Evolutionary conservation across 2,329 filamentous ascomycete genomes (phyloP).

Genomic region (Mycosphaerella sp.): DNA sequence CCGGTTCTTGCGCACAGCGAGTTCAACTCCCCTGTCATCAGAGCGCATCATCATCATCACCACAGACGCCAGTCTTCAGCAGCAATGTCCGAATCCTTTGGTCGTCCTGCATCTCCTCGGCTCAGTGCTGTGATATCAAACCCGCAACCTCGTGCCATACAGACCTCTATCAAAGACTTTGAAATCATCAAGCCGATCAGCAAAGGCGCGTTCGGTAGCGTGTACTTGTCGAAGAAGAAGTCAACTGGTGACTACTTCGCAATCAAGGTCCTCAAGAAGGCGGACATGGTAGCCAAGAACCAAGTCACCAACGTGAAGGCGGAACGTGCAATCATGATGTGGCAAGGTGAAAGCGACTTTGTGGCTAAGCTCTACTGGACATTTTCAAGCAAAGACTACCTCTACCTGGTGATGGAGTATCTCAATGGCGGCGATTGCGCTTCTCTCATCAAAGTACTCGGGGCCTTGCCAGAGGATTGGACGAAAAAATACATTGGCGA

Average conservation of each 20-base stretch:
- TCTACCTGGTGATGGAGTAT: conserved; percentile 99
- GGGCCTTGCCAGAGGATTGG: conserved; percentile 92
- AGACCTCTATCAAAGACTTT: conserved; percentile 97
- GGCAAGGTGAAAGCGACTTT: conserved; percentile 98
- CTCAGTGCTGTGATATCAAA: conserved; percentile 68
- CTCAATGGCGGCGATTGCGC: conserved; percentile 96
- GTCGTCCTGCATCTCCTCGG: conserved; percentile 70
- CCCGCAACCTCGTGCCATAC: conserved; percentile 78
- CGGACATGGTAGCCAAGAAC: conserved; percentile 99
- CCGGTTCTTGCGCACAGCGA: conserved; percentile 80
- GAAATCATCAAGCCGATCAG: conserved; percentile 99
- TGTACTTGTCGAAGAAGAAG: conserved; percentile 98
- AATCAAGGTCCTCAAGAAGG: conserved; percentile 97
- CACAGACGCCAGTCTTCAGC: conserved; percentile 90
- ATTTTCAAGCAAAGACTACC: conserved; percentile 97
- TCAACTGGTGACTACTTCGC: conserved; percentile 97
- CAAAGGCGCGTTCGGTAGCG: conserved; percentile 95
- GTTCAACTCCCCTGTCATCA: conserved; percentile 65
- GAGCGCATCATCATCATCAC: conserved; percentile 47
- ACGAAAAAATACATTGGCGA: conserved; percentile 96
- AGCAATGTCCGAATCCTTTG: conserved; percentile 63
- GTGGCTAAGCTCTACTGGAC: conserved; percentile 99
- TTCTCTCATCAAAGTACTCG: conserved; percentile 88
- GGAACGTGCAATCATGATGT: conserved; percentile 99
- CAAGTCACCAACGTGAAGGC: conserved; percentile 99